Percentiles rank a stretch among this genome's conserved stretches.
Evolutionary conservation across 2,329 filamentous ascomycete genomes (phyloP).

Genomic region (Epichloe brachyelytri): DNA sequence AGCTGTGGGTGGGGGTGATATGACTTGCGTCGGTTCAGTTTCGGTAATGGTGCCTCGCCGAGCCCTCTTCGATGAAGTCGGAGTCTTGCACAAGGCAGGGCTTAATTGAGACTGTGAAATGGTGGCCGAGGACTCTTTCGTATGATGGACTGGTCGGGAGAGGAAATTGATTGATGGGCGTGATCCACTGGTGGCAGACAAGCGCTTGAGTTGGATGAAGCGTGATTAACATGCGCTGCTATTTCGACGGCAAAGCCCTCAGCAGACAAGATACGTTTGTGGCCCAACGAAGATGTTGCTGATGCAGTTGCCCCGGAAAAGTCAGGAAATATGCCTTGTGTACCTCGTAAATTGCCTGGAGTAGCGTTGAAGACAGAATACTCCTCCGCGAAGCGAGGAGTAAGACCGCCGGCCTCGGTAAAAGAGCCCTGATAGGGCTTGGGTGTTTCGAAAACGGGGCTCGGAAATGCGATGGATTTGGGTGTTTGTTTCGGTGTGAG

Average conservation of each 20-base stretch:
- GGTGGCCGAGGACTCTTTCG: constrained; percentile 17
- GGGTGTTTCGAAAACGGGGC: constrained; percentile 44
- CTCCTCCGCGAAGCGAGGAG: constrained; percentile 50
- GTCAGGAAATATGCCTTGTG: constrained; percentile 32
- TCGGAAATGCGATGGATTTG: constrained; percentile 38
- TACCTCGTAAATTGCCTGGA: constrained; percentile 41
- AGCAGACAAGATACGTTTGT: constrained; percentile 39
- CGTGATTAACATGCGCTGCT: constrained; percentile 50
- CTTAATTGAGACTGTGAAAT: constrained; percentile 16
- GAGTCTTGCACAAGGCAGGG: constrained; percentile 13
- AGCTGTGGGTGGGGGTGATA: constrained; percentile 46
- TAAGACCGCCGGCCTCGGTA: constrained; percentile 40
- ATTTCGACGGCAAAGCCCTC: constrained; percentile 37
- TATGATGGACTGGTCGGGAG: constrained; percentile 31
- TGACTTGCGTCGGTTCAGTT: constrained; percentile 33
- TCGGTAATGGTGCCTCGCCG: constrained; percentile 27
- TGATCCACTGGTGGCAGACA: constrained; percentile 47
- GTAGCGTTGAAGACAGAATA: constrained; percentile 55
- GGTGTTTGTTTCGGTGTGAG: constrained; percentile 47
- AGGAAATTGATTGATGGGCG: constrained; percentile 44
- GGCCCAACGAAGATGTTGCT: constrained; percentile 20
- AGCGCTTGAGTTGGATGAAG: constrained; percentile 38
- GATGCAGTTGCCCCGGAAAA: constrained; percentile 25
- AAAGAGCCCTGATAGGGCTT: constrained; percentile 33
- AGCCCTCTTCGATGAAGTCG: constrained; percentile 28